Evolutionary conservation across 2,329 filamentous ascomycete genomes (phyloP).

Genomic region (Neopestalotiopsis rosae): DNA sequence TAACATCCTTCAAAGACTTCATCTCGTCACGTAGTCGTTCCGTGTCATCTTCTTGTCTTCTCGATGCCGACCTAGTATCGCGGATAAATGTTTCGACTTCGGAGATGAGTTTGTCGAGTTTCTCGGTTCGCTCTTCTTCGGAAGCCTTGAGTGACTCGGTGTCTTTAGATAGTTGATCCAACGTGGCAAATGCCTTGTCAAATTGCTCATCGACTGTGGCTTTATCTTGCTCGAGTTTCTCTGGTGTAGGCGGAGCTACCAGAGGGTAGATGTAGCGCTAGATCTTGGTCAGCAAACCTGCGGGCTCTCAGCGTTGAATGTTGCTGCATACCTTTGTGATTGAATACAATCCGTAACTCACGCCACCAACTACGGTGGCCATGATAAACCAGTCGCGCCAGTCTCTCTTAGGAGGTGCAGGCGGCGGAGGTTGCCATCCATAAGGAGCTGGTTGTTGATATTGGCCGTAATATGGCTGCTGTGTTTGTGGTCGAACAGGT

Average conservation of each 20-base stretch:
- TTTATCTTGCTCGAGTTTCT: slow-evolving; percentile 94
- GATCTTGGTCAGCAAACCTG: slow-evolving; percentile 23
- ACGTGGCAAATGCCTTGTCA: slow-evolving; percentile 85
- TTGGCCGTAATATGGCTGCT: slow-evolving; percentile 49
- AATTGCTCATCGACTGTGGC: slow-evolving; percentile 91
- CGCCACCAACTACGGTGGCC: slow-evolving; percentile 91
- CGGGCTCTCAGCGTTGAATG: background rate
- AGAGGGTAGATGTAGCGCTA: slow-evolving; percentile 90
- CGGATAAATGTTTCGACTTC: slow-evolving; percentile 85
- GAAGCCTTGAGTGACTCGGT: slow-evolving; percentile 86
- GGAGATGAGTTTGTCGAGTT: slow-evolving; percentile 78
- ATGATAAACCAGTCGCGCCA: slow-evolving; percentile 99
- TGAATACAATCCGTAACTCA: slow-evolving; percentile 87
- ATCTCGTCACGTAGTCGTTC: slow-evolving; percentile 88
- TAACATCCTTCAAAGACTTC: slow-evolving; percentile 77
- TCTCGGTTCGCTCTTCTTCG: slow-evolving; percentile 82
- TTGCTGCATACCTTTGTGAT: slow-evolving; percentile 75
- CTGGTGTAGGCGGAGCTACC: slow-evolving; percentile 90
- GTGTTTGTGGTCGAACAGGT: slow-evolving; percentile 41
- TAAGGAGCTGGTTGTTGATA: slow-evolving; percentile 55
- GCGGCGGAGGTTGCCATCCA: slow-evolving; percentile 62
- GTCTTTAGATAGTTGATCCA: slow-evolving; percentile 91
- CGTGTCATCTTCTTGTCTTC: slow-evolving; percentile 85
- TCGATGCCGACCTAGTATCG: slow-evolving; percentile 81
- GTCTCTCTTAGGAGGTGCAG: slow-evolving; percentile 76